Base-by-base conservation (phyloP, 2,329 filamentous ascomycete genomes). In the Pseudopithomyces chartarum region DNA sequence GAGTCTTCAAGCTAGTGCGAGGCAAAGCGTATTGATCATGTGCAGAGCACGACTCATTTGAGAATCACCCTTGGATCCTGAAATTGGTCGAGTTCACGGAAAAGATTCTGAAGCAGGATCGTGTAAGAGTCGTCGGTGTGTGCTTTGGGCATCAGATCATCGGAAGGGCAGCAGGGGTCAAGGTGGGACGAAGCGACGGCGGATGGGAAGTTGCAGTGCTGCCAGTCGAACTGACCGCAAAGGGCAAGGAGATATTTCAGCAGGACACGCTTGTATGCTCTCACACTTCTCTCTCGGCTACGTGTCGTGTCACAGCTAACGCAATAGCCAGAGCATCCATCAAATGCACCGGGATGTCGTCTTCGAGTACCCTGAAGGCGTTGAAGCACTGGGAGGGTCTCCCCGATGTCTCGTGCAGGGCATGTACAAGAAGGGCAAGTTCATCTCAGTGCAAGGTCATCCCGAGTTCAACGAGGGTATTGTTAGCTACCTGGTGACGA, bases 141-240 rank as follows among this genome's bases (percentile, higher is more conserved):
- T 96, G 92, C 76, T 96, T 94, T 73, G 92, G 92, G 5, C 92
- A 96, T 73, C 91, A 96, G 79, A 92, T 96, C 66, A 79, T 95
- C 42, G 91, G 85, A 1, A 82, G 91, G 51, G 90, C 91, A 1
- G 71, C 93, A 63, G 90, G 87, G 3, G 83, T 79, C 19, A 83
- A 85, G 64, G 89, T 96, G 2, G 87, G 82, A 34, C 79, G 86
- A 52, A 90, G 85, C 71, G 82, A 86, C 22, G 74, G 79, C 19
- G 91, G 91, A 2, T 96, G 92, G 92, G 92, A 96, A 77, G 79
- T 90, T n/a, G 87, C 89, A 48, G 91, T 95, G 2, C 85, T 85
- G 22, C 83, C 87, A 26, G 81, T 94, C 39, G 75, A 86, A 57
- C 79, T 96, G 70, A 91, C 87, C 4, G 79, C 83, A 22, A 84